Evolutionary conservation across 352 stramenopile genomes (phyloP).

Genomic region (Halophytophthora batemanensis): DNA sequence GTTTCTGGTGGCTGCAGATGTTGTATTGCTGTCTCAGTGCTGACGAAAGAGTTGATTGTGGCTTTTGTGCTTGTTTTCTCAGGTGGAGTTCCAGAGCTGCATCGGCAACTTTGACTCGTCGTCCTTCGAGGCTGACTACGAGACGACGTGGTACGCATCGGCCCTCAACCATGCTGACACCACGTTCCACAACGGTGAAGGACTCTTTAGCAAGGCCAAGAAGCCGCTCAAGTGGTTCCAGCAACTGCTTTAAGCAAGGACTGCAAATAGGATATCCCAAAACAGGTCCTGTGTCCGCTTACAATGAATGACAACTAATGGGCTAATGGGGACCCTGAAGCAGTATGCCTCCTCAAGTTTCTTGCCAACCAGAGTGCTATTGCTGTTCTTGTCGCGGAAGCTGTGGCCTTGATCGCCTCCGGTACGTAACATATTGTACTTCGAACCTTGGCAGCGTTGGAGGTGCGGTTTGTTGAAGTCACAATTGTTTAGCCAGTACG

Average conservation of each 20-base stretch:
- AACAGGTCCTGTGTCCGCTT: too few relatives aligned
- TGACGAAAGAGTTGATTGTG: constrained; percentile 7
- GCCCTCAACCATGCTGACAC: constrained; percentile 59
- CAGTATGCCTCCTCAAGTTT: too few relatives aligned
- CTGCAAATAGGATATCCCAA: too few relatives aligned
- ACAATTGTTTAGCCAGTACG: constrained; percentile 16
- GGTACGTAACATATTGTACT: too few relatives aligned
- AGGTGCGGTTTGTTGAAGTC: not conserved
- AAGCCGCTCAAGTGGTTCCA: constrained; percentile 69
- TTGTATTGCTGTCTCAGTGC: not conserved
- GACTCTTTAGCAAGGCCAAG: constrained; percentile 38
- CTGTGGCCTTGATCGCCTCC: too few relatives aligned
- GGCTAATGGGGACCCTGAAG: too few relatives aligned
- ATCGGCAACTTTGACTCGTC: constrained; percentile 29
- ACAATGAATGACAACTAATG: too few relatives aligned
- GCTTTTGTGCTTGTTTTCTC: not conserved
- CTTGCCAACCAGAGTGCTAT: too few relatives aligned
- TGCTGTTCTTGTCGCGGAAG: too few relatives aligned
- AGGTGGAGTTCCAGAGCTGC: constrained; percentile 65
- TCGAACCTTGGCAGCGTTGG: too few relatives aligned
- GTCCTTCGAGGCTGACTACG: constrained; percentile 32
- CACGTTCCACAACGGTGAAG: constrained; percentile 57
- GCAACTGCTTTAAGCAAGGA: constrained; percentile 33
- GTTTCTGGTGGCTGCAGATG: not conserved
- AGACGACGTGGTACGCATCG: constrained; percentile 47